Conservation (phyloP, 129 eudicot species). For the Pittosporum tobira region DNA sequence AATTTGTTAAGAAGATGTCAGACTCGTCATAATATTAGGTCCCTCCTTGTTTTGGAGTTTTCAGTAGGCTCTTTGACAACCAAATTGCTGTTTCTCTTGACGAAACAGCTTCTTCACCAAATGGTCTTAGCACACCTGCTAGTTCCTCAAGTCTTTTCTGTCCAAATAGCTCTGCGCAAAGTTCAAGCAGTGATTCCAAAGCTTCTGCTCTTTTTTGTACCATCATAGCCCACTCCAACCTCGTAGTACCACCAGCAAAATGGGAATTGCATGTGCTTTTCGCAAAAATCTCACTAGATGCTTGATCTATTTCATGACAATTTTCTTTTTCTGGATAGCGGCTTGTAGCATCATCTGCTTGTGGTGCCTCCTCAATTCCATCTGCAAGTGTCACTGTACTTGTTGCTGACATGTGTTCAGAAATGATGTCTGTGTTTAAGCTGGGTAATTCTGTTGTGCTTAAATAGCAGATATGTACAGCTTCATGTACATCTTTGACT, state of each 20-base stretch:
- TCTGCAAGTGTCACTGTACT: slow-evolving; percentile 21
- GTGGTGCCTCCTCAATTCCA: slow-evolving; percentile 1
- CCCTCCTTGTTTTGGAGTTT: not conserved
- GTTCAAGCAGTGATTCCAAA: slow-evolving; percentile 74
- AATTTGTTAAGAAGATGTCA: not conserved
- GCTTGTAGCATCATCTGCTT: slow-evolving; percentile 21
- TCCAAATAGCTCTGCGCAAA: slow-evolving; percentile 73
- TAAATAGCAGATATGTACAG: not conserved
- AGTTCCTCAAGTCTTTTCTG: slow-evolving; percentile 80
- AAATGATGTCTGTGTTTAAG: not conserved
- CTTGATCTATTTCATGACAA: not conserved
- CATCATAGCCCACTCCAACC: not conserved
- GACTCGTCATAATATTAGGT: not conserved
- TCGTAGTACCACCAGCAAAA: too few species aligned
- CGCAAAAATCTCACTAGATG: not conserved
- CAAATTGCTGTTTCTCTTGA: slow-evolving; percentile 98
- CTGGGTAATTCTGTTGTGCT: not conserved
- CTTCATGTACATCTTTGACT: not conserved
- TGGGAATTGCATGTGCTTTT: too few species aligned
- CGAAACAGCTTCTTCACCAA: slow-evolving; percentile 85
- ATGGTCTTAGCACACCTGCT: slow-evolving; percentile 81
- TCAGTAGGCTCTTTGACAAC: slow-evolving; percentile 82
- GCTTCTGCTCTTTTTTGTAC: slow-evolving; percentile 74
- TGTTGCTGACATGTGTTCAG: slow-evolving; percentile 9
- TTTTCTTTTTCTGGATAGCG: not conserved